phyloP scores from a whole-genome alignment of 106 monocot genomes.

The Allium sativum region DNA sequence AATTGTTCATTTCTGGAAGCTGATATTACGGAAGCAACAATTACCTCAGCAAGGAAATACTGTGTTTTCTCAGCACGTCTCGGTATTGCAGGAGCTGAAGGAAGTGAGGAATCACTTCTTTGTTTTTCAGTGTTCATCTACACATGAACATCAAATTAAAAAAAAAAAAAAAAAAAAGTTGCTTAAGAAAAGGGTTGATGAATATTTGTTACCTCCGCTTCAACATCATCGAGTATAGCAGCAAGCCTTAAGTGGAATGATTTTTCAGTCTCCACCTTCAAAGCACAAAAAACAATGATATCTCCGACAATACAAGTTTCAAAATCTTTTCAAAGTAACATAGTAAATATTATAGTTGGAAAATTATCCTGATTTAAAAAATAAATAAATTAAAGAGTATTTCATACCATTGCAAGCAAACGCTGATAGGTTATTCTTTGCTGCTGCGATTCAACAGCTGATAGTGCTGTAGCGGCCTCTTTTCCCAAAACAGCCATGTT shows the following conservation, averaged over 20 bases:
- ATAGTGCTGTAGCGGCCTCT: conserved; percentile 86
- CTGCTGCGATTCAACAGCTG: conserved; percentile 89
- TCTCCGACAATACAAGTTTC: no score
- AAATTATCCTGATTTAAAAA: not conserved
- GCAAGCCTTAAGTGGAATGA: conserved; percentile 85
- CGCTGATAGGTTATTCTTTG: conserved; percentile 82
- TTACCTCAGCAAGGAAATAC: conserved; percentile 95
- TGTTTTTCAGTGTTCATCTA: conserved; percentile 87
- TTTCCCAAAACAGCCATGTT: conserved; percentile 96
- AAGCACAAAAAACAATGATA: not conserved
- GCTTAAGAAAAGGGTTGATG: not conserved
- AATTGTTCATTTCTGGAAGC: no score
- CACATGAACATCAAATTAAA: not conserved
- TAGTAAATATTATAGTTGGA: not conserved
- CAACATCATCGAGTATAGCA: conserved; percentile 81
- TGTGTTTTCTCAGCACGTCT: conserved; percentile 54
- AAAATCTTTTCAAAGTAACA: not conserved
- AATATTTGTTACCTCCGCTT: conserved; percentile 65
- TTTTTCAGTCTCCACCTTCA: conserved; percentile 89
- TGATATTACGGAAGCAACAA: not conserved
- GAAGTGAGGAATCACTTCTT: conserved; percentile 68
- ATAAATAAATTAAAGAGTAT: not conserved
- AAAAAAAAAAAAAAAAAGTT: not conserved
- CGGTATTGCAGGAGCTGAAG: conserved; percentile 31
- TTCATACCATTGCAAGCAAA: conserved; percentile 57